Evolutionary conservation across 129 eudicot species (phyloP).

Genomic region (Flaveria trinervia): DNA sequence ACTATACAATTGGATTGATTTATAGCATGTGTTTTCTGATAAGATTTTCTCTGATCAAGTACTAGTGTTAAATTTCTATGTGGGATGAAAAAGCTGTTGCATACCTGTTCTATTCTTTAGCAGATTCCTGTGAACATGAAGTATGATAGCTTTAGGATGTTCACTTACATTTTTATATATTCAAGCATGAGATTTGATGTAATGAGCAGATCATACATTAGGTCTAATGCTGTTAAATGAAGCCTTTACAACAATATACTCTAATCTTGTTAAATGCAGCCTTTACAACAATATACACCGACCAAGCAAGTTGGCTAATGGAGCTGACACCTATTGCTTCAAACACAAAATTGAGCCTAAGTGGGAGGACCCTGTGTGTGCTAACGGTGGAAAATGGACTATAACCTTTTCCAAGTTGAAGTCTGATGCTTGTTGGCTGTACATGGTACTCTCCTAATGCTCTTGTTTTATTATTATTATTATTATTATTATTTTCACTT

Average conservation of each 20-base stretch:
- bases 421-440: constrained; percentile 72
- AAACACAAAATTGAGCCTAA: constrained; percentile 80
- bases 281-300: constrained; percentile 78
- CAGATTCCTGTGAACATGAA: background rate
- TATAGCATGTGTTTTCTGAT: too few species aligned
- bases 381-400: constrained; percentile 98
- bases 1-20: too few species aligned
- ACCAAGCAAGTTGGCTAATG: constrained; percentile 70
- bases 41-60: too few species aligned
- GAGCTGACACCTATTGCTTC: constrained; percentile 75
- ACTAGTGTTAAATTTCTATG: background rate
- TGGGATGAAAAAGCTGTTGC: background rate
- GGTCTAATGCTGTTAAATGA: constrained; percentile 15
- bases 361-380: constrained; percentile 98
- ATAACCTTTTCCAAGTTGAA: constrained; percentile 49
- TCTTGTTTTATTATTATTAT: background rate
- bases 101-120: background rate
- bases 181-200: background rate
- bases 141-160: background rate
- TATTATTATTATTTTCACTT: background rate
- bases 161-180: background rate
- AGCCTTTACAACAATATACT: constrained; percentile 83
- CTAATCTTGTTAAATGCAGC: constrained; percentile 38
- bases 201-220: background rate
- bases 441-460: constrained; percentile 50